Base-by-base conservation (phyloP, 345 rosid species). In the Erodium maritimum region DNA sequence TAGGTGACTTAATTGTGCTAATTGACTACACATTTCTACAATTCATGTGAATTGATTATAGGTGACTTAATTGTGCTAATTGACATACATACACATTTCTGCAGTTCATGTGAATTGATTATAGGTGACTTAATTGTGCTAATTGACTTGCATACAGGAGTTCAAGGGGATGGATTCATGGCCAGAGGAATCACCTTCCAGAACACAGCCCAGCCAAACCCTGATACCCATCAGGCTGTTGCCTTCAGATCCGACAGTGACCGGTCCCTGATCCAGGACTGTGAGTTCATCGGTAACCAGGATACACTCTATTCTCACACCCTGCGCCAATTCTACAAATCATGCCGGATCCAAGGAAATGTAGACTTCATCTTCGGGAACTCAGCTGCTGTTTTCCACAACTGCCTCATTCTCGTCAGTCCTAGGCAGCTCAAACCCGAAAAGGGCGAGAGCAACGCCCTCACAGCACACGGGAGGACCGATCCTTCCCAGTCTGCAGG, bases 341-440 rank as follows among this genome's bases (percentile, higher is more conserved):
- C 80, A 1, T 79, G 83, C 65, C 69, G 62, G 20, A 75, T 79
- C 16, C 62, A 67, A 55, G 83, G 83, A 50, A 79, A 79, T 6
- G 76, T 79, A 12, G 83, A 79, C 62, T 79, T 75, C 78, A 79
- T 79, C 23, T 79, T 79, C 18, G 83, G 83, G 37, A 75, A 68
- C 62, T 57, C 83, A 1, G 83, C 83, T 17, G 63, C 76, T 3
- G 14, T 65, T 37, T 75, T 79, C 54, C 59, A 73, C 21, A 73
- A 75, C 66, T 75, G 83, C 61, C 57, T 50, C 52, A 72, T 79
- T 56, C 63, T 73, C 34, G 60, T 75, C 34, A 60, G 67, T 14
- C 83, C 83, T 12, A 54, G 78, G 68, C 83, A 69, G 59, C 50
- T 58, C 48, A 66, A 70, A 5, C 83, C 83, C 3, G 83, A 70